Conservation (phyloP, 192 early-diverging fungal species). For the Jimgerdemannia lactiflua region DNA sequence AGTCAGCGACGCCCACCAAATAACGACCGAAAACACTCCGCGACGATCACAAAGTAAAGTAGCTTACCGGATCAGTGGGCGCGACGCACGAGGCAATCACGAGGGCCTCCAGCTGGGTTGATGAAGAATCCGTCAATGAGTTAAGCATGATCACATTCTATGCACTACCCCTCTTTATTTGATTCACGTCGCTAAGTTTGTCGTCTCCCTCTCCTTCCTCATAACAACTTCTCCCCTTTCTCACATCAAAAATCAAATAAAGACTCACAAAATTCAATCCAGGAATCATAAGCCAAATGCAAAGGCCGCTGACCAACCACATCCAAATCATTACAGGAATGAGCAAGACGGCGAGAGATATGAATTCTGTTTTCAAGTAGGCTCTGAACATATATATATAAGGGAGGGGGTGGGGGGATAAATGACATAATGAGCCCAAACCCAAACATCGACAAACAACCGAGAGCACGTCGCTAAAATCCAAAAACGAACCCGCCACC, state of each 20-base stretch:
- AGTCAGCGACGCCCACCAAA: background rate
- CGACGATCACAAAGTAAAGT: too few relatives aligned
- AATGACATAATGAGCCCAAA: background rate
- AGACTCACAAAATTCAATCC: slow-evolving; percentile 45
- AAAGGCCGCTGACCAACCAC: slow-evolving; percentile 69
- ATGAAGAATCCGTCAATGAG: background rate
- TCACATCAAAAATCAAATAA: background rate
- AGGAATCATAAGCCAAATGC: slow-evolving; percentile 57
- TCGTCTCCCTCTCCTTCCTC: too few relatives aligned
- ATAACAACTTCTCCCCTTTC: too few relatives aligned
- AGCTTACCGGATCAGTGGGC: slow-evolving; percentile 87
- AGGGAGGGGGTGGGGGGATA: background rate
- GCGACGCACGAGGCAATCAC: slow-evolving; percentile 81
- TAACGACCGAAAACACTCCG: background rate
- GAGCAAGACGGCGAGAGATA: slow-evolving; percentile 63
- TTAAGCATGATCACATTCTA: too few relatives aligned
- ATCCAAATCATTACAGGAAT: slow-evolving; percentile 79
- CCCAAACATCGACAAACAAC: slow-evolving; percentile 45
- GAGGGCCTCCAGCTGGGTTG: slow-evolving; percentile 60
- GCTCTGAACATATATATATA: slow-evolving; percentile 31
- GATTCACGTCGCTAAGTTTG: too few relatives aligned
- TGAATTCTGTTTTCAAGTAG: slow-evolving; percentile 65
- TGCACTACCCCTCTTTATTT: too few relatives aligned
- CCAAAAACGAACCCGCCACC: slow-evolving; percentile 8
- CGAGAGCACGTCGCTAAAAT: slow-evolving; percentile 82